Evolutionary conservation across 2,329 filamentous ascomycete species (phyloP), one percentile per base, ranked within the genome.

Genomic region (Pseudopithomyces chartarum): DNA sequence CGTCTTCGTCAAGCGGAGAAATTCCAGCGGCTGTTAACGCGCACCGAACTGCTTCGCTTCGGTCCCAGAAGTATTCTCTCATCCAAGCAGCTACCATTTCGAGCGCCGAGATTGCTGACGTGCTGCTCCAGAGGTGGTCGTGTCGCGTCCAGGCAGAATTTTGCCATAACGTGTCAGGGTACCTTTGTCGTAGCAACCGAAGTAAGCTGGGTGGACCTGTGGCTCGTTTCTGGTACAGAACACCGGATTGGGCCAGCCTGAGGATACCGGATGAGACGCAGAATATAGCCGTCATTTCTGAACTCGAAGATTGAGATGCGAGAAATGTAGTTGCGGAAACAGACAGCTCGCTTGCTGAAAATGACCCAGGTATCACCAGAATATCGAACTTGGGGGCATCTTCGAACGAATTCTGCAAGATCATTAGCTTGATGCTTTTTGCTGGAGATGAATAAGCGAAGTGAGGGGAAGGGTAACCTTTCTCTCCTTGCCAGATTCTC

Each of bases 41-140:
- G 52, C 58, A 72, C 29, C 73, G 69, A 2, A 73, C 65, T 1
- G 67, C 69, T 42, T 70, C 68, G 2, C 53, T 62, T 13, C 73
- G 65, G 51, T 75, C 73, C 73, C 73, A 75, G 51, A 73, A 75
- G 54, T 72, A 75, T 57, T 75, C 69, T 20, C 70, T 65, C 67
- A 75, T 70, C 65, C 66, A 75, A 1, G 67, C 61, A 0, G 68
- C 59, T 7, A 71, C 59, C 71, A 75, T 74, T 13, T 75, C 68
- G 11, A 74, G 66, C 0, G 66, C 70, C 1, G 69, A 65, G 12
- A 73, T 49, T 1, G 70, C 64, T 1, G 69, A 70, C 19, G 65
- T 68, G 49, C 71, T 73, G 39, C 62, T 73, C 72, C 71, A 75
- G n/a, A 74, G 52, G 11, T 67, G 65, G 4, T 64, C 71, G 36